These are phyloP conservation scores for Neurospora sp. DNA, from an alignment of 2,329 filamentous ascomycete species.

Conservation along the genomic window DNA sequence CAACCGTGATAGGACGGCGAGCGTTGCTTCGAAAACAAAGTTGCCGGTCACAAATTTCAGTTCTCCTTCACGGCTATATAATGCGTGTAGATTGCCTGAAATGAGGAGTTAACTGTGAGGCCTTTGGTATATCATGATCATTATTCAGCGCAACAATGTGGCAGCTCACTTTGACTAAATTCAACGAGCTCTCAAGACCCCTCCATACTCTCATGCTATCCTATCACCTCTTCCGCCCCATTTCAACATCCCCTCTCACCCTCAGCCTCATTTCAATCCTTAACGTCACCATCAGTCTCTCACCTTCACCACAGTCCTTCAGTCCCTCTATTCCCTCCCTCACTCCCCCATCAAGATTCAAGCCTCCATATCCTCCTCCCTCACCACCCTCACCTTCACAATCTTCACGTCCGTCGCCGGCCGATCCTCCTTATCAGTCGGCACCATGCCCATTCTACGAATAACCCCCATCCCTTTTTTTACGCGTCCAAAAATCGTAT, in stretches of 20 bases:
- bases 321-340: background rate
- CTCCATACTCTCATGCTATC: background rate
- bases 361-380: slow-evolving; percentile 36
- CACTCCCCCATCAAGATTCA: slow-evolving; percentile 3
- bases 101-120: background rate
- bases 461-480: slow-evolving; percentile 76
- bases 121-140: background rate
- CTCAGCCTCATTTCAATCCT: background rate
- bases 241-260: background rate
- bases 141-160: background rate
- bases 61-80: background rate
- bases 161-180: background rate
- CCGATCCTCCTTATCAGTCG: slow-evolving; percentile 70
- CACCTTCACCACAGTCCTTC: background rate
- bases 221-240: background rate
- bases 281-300: background rate
- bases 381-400: slow-evolving; percentile 59
- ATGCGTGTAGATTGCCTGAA: background rate
- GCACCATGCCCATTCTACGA: slow-evolving; percentile 78
- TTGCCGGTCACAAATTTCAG: background rate
- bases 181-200: background rate
- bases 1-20: background rate
- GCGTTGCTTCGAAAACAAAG: background rate
- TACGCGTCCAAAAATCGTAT: slow-evolving; percentile 92
- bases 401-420: slow-evolving; percentile 79